A percentile compares a stretch with the other conserved stretches of the same genome.
These are phyloP conservation scores for Peronospora destructor DNA, from an alignment of 352 stramenopile species.

Conservation along the genomic window DNA sequence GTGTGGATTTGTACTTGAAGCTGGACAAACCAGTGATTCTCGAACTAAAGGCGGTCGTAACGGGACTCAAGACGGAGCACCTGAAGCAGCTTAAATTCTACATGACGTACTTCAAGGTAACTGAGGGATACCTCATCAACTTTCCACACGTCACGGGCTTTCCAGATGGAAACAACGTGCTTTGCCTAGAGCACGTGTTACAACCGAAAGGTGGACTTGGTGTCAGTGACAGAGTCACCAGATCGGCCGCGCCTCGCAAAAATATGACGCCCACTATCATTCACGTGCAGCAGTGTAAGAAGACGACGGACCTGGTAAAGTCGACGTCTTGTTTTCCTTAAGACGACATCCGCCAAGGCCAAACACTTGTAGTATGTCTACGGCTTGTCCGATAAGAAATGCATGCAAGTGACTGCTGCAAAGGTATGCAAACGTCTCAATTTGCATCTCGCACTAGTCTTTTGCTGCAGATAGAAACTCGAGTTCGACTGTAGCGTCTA, in stretches of 20 bases:
- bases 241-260: conserved; percentile 10
- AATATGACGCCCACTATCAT: conserved; percentile 12
- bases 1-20: conserved; percentile 29
- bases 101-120: conserved; percentile 30
- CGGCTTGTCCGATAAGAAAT: too few species aligned
- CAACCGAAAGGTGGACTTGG: conserved; percentile 11
- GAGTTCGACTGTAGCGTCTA: too few species aligned
- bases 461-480: too few species aligned
- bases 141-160: conserved; percentile 33
- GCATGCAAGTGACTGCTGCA: too few species aligned
- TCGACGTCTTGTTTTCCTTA: too few species aligned
- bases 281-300: conserved; percentile 11
- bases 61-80: conserved; percentile 15
- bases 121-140: conserved; percentile 37
- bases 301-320: background rate
- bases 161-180: conserved; percentile 16
- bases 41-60: conserved; percentile 32
- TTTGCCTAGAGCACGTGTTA: conserved; percentile 15
- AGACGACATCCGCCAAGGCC: too few species aligned
- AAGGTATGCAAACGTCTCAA: too few species aligned
- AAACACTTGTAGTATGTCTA: too few species aligned
- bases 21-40: conserved; percentile 29
- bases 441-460: too few species aligned
- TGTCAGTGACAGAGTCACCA: conserved; percentile 19
- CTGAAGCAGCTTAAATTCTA: conserved; percentile 39